A percentile compares a stretch with the other conserved stretches of the same genome.
Conservation (phyloP, 2,329 filamentous ascomycete species). For the Claviceps sorghi region DNA sequence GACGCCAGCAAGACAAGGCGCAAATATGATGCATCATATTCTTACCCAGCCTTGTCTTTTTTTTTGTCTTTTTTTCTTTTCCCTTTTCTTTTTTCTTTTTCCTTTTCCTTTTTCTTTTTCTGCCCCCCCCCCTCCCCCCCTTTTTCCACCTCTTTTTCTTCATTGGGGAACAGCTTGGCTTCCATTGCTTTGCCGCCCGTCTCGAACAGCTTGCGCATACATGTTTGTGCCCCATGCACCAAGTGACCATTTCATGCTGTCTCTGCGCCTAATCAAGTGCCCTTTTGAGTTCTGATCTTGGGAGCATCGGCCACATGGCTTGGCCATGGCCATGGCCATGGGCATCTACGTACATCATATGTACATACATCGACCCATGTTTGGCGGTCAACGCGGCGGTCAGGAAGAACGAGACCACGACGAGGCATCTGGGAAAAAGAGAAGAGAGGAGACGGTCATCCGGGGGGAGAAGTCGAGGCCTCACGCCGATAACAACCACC, state of each 20-base stretch:
- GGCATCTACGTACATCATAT: neutral
- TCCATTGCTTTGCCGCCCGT: neutral
- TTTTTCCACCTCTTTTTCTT: neutral
- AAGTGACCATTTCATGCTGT: neutral
- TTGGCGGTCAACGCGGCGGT: slow-evolving; percentile 1
- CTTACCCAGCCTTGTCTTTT: neutral
- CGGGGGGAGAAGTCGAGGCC: neutral
- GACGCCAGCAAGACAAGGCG: neutral
- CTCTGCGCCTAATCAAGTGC: too few species aligned
- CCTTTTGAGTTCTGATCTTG: neutral
- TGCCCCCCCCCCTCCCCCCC: too few species aligned
- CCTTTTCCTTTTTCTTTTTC: neutral
- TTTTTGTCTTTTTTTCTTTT: neutral
- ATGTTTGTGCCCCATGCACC: neutral
- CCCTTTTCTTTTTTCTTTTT: neutral
- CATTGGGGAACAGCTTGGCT: neutral
- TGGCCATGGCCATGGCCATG: too few species aligned
- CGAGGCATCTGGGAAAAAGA: neutral
- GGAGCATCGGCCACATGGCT: neutral
- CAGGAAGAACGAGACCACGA: neutral
- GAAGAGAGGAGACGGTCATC: neutral
- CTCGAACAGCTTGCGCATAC: neutral
- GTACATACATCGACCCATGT: neutral
- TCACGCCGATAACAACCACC: neutral
- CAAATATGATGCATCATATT: slow-evolving; percentile 3